A percentile compares a stretch with the other conserved stretches of the same genome.
These are phyloP conservation scores for Dendrostoma leiphaemia DNA, from an alignment of 2,329 filamentous ascomycete genomes.

Conservation along the genomic window DNA sequence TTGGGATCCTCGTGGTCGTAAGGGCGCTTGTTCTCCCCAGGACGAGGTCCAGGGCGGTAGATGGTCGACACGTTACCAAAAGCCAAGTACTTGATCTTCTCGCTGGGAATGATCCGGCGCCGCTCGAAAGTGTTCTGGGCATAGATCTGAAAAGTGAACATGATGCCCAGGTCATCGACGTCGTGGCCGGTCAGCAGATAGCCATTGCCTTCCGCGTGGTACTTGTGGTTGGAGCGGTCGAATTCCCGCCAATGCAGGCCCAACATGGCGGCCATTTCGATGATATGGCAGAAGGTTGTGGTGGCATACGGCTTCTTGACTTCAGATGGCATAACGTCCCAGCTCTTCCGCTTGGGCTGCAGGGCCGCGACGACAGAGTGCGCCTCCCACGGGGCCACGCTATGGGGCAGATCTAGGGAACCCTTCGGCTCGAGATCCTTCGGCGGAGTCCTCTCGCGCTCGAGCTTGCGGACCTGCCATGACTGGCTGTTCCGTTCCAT, in stretches of 20 bases:
- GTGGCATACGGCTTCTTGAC: conserved; percentile 51
- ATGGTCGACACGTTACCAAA: conserved; percentile 57
- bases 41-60: conserved; percentile 24
- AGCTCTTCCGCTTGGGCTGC: conserved; percentile 43
- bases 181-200: conserved; percentile 48
- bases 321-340: conserved; percentile 50
- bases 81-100: conserved; percentile 52
- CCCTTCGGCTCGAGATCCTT: conserved; percentile 15
- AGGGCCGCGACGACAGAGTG: conserved; percentile 46
- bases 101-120: conserved; percentile 51
- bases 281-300: conserved; percentile 53
- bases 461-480: conserved; percentile 40
- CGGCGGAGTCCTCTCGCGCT: conserved; percentile 21
- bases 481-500: conserved; percentile 47
- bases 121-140: conserved; percentile 46
- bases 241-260: conserved; percentile 61
- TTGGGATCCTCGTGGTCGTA: conserved; percentile 36
- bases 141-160: conserved; percentile 52
- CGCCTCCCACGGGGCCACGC: conserved; percentile 20
- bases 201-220: conserved; percentile 56
- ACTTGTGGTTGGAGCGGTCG: conserved; percentile 47
- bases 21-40: conserved; percentile 20
- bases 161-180: conserved; percentile 48
- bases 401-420: conserved; percentile 20
- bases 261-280: conserved; percentile 53